Evolutionary conservation across 495 filamentous ascomycete species (phyloP).

Genomic region (Penicillium nucicola): DNA sequence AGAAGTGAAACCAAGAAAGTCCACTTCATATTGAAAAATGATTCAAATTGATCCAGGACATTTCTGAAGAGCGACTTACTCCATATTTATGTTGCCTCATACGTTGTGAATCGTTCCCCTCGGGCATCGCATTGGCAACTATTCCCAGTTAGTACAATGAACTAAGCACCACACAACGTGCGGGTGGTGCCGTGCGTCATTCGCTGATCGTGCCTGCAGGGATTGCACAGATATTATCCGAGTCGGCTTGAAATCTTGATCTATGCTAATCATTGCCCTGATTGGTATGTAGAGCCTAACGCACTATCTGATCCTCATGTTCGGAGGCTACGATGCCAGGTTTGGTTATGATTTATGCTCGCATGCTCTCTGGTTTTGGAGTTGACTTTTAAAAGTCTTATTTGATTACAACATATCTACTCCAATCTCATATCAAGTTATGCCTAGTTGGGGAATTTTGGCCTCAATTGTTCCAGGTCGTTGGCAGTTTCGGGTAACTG

Average conservation of each 20-base stretch:
- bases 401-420: too few relatives aligned
- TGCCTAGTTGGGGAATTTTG: too few relatives aligned
- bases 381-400: too few relatives aligned
- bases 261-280: neutral
- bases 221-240: slow-evolving; percentile 1
- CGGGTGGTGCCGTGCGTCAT: slow-evolving; percentile 6
- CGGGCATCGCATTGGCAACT: too few relatives aligned
- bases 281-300: neutral
- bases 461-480: slow-evolving; percentile 41
- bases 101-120: neutral
- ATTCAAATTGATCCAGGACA: neutral
- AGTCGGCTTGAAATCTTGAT: slow-evolving; percentile 4
- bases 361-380: too few relatives aligned
- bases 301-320: neutral
- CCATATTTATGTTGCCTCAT: neutral
- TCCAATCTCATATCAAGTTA: neutral
- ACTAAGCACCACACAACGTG: slow-evolving; percentile 3
- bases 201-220: slow-evolving; percentile 4
- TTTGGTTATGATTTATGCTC: neutral
- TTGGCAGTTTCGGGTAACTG: slow-evolving; percentile 48
- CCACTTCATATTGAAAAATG: slow-evolving; percentile 19
- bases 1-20: slow-evolving; percentile 15
- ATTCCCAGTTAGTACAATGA: too few relatives aligned
- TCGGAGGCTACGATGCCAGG: neutral
- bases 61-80: neutral